phyloP scores from a whole-genome alignment of 768 basidiomycete species.

The Phanerochaete sordida region DNA sequence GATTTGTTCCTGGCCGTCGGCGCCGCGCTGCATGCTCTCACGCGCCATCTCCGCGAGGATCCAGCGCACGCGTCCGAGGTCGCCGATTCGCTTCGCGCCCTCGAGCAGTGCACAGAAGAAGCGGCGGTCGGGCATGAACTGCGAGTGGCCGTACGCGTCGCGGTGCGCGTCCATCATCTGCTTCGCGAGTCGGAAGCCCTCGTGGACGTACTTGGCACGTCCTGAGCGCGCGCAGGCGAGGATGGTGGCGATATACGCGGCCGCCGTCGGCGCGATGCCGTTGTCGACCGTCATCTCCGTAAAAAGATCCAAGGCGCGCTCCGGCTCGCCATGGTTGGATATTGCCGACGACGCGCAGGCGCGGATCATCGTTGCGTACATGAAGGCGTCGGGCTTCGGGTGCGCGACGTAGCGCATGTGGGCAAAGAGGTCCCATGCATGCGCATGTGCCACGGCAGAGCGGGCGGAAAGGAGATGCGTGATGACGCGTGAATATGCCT shows the following conservation, averaged over 20 bases:
- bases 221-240: constrained; percentile 74
- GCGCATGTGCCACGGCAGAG: constrained; percentile 49
- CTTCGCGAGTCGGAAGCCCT: constrained; percentile 79
- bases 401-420: constrained; percentile 98
- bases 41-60: constrained; percentile 82
- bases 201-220: constrained; percentile 59
- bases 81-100: constrained; percentile 84
- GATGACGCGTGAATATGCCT: constrained; percentile 71
- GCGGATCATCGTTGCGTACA: constrained; percentile 86
- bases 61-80: constrained; percentile 82
- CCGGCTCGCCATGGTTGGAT: constrained; percentile 63
- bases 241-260: constrained; percentile 80
- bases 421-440: constrained; percentile 91
- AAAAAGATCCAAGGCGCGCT: constrained; percentile 91
- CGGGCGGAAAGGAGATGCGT: constrained; percentile 48
- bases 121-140: constrained; percentile 55
- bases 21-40: constrained; percentile 20
- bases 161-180: constrained; percentile 83
- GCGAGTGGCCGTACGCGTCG: constrained; percentile 55
- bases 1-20: constrained; percentile 7
- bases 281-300: constrained; percentile 85
- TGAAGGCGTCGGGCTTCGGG: constrained; percentile 62
- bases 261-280: constrained; percentile 55
- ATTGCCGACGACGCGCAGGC: constrained; percentile 65
- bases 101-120: constrained; percentile 87